Evolutionary conservation across 148 eudicot species (phyloP).

Genomic region (Heliamphora exappendiculata): DNA sequence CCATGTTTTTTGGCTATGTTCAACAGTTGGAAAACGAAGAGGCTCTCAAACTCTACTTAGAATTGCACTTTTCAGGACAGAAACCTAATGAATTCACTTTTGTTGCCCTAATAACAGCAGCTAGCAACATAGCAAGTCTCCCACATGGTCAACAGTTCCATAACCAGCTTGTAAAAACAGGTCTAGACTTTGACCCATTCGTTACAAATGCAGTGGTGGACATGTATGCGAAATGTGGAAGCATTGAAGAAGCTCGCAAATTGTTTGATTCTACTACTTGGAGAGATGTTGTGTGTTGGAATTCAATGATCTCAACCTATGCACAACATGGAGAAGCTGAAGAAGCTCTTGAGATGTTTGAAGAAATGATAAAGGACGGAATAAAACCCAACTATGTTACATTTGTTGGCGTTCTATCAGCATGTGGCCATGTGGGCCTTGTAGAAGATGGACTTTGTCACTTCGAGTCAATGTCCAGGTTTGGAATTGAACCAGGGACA

Average conservation of each 20-base stretch:
- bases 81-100: slow-evolving; percentile 46
- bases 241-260: slow-evolving; percentile 41
- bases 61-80: slow-evolving; percentile 30
- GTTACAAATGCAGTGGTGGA: slow-evolving; percentile 56
- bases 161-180: slow-evolving; percentile 36
- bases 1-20: slow-evolving; percentile 58
- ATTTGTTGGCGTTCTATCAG: slow-evolving; percentile 55
- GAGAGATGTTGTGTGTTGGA: slow-evolving; percentile 61
- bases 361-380: slow-evolving; percentile 44
- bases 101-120: slow-evolving; percentile 49
- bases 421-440: slow-evolving; percentile 64
- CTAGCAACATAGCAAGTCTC: slow-evolving; percentile 52
- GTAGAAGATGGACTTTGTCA: slow-evolving; percentile 40
- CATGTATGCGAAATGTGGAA: slow-evolving; percentile 75
- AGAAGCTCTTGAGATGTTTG: slow-evolving; percentile 49
- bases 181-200: slow-evolving; percentile 40
- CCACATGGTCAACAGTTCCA: slow-evolving; percentile 56
- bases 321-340: slow-evolving; percentile 64
- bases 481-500: slow-evolving; percentile 49
- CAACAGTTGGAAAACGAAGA: slow-evolving; percentile 48
- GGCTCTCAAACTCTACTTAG: slow-evolving; percentile 47
- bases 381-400: slow-evolving; percentile 54
- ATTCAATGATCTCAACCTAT: slow-evolving; percentile 56
- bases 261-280: slow-evolving; percentile 31
- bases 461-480: slow-evolving; percentile 42